These are phyloP conservation scores for Spizellomyces punctatus DNA, from an alignment of 192 early-diverging fungal genomes.

Conservation along the genomic window DNA sequence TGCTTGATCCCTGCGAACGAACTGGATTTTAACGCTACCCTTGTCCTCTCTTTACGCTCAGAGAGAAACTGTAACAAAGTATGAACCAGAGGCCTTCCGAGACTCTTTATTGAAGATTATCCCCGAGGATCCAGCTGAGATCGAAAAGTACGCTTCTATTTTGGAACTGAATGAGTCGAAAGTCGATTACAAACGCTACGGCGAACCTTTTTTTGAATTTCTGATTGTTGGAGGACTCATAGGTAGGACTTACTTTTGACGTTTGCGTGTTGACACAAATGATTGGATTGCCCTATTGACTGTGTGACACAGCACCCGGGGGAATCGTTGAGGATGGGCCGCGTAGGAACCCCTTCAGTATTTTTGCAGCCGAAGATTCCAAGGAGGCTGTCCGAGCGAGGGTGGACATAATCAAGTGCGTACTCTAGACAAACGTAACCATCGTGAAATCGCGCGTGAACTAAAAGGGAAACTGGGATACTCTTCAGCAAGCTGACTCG, in stretches of 20 bases:
- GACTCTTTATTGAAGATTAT: constrained; percentile 55
- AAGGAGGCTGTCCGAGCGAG: constrained; percentile 69
- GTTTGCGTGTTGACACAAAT: constrained; percentile 5
- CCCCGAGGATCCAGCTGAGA: constrained; percentile 56
- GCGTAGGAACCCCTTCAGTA: constrained; percentile 79
- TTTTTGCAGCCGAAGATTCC: constrained; percentile 72
- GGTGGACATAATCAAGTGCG: constrained; percentile 75
- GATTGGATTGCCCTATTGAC: constrained; percentile 6
- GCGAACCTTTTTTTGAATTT: constrained; percentile 92
- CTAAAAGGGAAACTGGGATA: too few species aligned
- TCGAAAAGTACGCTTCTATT: constrained; percentile 71
- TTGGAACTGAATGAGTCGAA: constrained; percentile 84
- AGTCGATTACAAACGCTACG: constrained; percentile 95
- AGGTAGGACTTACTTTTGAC: constrained; percentile 49
- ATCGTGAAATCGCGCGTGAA: too few species aligned
- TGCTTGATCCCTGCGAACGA: background rate
- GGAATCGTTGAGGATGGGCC: constrained; percentile 79
- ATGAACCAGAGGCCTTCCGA: constrained; percentile 66
- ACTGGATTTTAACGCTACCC: background rate
- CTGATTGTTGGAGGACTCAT: constrained; percentile 90
- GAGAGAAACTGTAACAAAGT: constrained; percentile 69
- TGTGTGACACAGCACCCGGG: constrained; percentile 66
- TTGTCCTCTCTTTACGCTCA: constrained; percentile 17
- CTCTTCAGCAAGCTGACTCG: constrained; percentile 76
- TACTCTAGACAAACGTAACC: background rate